Percentiles rank a stretch among this genome's conserved stretches.
Evolutionary conservation across 805 yeast genomes (phyloP).

Genomic region (Candida anglica): DNA sequence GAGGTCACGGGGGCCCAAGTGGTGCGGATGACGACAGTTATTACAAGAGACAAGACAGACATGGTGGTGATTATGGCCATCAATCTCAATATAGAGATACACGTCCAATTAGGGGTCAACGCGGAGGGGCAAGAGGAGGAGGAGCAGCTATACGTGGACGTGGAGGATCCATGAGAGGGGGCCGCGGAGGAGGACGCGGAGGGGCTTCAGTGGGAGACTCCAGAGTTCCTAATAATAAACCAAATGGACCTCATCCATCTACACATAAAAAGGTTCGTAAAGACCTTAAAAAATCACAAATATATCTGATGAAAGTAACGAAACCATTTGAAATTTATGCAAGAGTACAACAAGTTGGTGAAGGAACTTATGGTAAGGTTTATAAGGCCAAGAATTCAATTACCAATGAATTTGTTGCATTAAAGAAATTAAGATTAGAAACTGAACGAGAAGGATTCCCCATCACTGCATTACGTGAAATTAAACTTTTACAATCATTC

Average conservation of each 20-base stretch:
- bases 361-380: constrained; percentile 97
- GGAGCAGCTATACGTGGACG: no score
- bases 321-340: constrained; percentile 48
- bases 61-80: background rate
- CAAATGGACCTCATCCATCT: background rate
- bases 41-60: constrained; percentile 1
- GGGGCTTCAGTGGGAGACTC: no score
- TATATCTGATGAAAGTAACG: constrained; percentile 25
- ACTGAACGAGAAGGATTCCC: constrained; percentile 94
- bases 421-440: constrained; percentile 81
- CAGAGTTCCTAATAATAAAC: no score
- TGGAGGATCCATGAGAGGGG: no score
- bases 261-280: no score
- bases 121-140: no score
- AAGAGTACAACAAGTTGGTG: constrained; percentile 89
- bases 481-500: constrained; percentile 81
- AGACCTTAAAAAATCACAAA: constrained; percentile 16
- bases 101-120: no score
- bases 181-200: no score
- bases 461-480: constrained; percentile 90
- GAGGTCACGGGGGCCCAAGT: background rate
- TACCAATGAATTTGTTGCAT: constrained; percentile 75
- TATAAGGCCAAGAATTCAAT: constrained; percentile 75
- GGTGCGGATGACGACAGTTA: constrained; percentile 1
- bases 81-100: no score